Evolutionary conservation across 2,329 filamentous ascomycete species (phyloP), one percentile per base, ranked within the genome.

Genomic region (Cylindrodendrum hubeiense): DNA sequence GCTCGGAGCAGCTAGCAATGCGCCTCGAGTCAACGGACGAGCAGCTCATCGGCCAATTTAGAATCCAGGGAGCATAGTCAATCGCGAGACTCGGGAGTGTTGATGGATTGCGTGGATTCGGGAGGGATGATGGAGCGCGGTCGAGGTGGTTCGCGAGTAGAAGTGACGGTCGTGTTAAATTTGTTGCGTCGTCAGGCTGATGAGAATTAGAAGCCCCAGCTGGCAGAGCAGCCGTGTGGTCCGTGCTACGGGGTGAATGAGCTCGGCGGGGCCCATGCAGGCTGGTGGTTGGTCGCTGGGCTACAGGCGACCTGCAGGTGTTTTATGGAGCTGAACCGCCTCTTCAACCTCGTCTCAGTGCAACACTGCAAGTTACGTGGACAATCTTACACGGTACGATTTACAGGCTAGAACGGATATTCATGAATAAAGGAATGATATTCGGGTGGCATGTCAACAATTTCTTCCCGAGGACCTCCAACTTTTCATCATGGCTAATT

Each of bases 11-110:
- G 70, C 69, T 72, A 71, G 68, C 62, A 69, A 70, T 75, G 77
- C 77, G 76, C 74, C 75, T 75, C 72, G 68, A 66, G 66, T 65
- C 67, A 69, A 71, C 66, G 60, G 66, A 70, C 67, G 70, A 71
- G 71, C 69, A 73, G 66, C 71, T 74, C 75, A 77, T 78, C 66
- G 63, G 71, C 62, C 63, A 66, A 55, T 44, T 71, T 57, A 73
- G 60, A 66, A 66, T 44, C 53, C 68, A 71, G 63, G 37, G 49
- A 59, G 60, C 76, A 77, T 77, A 69, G 51, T 74, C 73, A 67
- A 73, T 70, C 66, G 60, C 63, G 65, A 44, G 33, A 26, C 19
- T 26, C 57, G 22, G 39, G 24, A 37, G 53, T 55, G 41, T 52
- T 37, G 37, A 9, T 57, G 33, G 21, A 46, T 43, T 26, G 28